Conservation (phyloP, 768 basidiomycete species). For the Mycena olivaceomarginata region DNA sequence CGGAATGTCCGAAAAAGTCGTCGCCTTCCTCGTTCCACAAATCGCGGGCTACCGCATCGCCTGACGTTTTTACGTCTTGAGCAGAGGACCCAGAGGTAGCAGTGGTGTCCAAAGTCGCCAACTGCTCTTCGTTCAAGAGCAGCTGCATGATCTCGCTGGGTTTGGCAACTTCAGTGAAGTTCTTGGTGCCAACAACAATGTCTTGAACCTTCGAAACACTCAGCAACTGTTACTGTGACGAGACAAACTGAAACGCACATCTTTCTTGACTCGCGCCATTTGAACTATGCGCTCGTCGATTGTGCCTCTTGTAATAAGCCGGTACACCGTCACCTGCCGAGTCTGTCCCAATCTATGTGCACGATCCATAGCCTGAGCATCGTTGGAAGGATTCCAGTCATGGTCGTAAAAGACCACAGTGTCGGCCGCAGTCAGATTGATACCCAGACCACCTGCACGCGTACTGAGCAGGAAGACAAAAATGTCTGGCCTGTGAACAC, state of each 20-base stretch:
- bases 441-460: conserved; percentile 96
- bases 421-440: conserved; percentile 97
- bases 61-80: conserved; percentile 52
- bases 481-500: conserved; percentile 80
- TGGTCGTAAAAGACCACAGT: conserved; percentile 97
- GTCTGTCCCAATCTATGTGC: conserved; percentile 98
- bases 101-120: conserved; percentile 80
- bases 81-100: conserved; percentile 52
- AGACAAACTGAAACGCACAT: conserved; percentile 69
- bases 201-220: conserved; percentile 88
- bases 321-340: conserved; percentile 97
- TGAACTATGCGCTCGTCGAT: conserved; percentile 99
- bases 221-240: conserved; percentile 4
- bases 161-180: conserved; percentile 93
- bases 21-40: conserved; percentile 93
- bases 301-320: conserved; percentile 94
- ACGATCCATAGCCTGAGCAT: conserved; percentile 98
- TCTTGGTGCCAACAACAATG: conserved; percentile 98
- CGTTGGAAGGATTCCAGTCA: conserved; percentile 98
- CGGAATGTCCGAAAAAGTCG: conserved; percentile 86
- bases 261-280: conserved; percentile 97
- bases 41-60: conserved; percentile 66
- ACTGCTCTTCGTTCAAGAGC: conserved; percentile 94
- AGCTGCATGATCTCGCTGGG: conserved; percentile 98
- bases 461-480: conserved; percentile 95